Conservation (phyloP, 441 rosid genomes). For the Manihot esculenta region DNA sequence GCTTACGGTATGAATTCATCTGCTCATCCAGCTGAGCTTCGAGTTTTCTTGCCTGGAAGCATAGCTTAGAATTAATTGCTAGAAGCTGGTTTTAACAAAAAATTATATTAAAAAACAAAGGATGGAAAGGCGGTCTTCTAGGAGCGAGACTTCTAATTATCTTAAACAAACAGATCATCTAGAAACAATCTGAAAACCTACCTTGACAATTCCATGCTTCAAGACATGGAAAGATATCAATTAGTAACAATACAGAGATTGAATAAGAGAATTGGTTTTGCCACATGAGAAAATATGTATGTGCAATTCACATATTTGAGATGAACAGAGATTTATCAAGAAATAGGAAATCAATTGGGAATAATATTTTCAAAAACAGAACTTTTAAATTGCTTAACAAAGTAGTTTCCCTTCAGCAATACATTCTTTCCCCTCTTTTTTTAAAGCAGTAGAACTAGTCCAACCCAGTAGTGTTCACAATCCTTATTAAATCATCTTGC, state of each 20-base stretch:
- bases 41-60: conserved; percentile 78
- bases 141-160: not conserved
- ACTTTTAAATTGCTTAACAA: not conserved
- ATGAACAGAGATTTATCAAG: not conserved
- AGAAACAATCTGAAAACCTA: not conserved
- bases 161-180: not conserved
- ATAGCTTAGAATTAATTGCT: conserved; percentile 10
- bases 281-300: not conserved
- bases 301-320: not conserved
- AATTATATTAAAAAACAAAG: too few relatives aligned
- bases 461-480: not conserved
- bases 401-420: not conserved
- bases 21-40: conserved; percentile 98
- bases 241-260: not conserved
- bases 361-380: not conserved
- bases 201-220: not conserved
- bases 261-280: not conserved
- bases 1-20: conserved; percentile 84
- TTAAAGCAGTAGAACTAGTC: not conserved
- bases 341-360: not conserved
- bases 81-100: too few relatives aligned
- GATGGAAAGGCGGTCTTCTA: not conserved
- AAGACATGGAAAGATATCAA: not conserved
- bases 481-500: not conserved
- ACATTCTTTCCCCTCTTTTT: not conserved